Evolutionary conservation across 2,329 filamentous ascomycete genomes (phyloP).

Genomic region (Penicillium sp.): DNA sequence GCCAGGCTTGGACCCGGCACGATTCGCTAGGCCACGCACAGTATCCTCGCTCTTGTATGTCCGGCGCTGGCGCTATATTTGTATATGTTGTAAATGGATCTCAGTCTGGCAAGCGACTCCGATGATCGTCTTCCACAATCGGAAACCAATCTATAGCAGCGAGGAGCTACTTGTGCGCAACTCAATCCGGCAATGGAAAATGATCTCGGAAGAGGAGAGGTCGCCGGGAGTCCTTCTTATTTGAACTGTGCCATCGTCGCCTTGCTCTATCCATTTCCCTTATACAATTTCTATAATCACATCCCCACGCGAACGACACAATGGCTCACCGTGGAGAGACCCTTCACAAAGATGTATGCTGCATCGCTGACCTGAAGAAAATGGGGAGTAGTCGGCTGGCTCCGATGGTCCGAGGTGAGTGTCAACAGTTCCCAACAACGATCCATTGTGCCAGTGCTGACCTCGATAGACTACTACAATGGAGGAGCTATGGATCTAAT

Average conservation of each 20-base stretch:
- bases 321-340: slow-evolving; percentile 35
- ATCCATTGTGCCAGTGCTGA: background rate
- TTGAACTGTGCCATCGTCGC: background rate
- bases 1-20: background rate
- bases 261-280: background rate
- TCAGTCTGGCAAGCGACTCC: slow-evolving; percentile 22
- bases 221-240: slow-evolving; percentile 1
- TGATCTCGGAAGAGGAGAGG: background rate
- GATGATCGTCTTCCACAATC: slow-evolving; percentile 8
- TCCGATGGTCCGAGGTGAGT: slow-evolving; percentile 38
- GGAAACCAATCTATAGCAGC: slow-evolving; percentile 12
- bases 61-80: background rate
- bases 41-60: background rate
- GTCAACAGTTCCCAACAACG: background rate
- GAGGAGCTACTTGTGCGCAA: background rate
- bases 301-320: background rate
- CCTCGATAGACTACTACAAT: slow-evolving; percentile 54
- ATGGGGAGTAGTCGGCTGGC: slow-evolving; percentile 40
- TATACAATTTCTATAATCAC: background rate
- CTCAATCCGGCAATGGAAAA: slow-evolving; percentile 1
- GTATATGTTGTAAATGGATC: background rate
- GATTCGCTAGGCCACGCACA: background rate
- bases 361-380: slow-evolving; percentile 42
- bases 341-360: slow-evolving; percentile 30
- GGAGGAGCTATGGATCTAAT: slow-evolving; percentile 56